Conservation (phyloP, 2,329 filamentous ascomycete species). For the Aureobasidium sp. region DNA sequence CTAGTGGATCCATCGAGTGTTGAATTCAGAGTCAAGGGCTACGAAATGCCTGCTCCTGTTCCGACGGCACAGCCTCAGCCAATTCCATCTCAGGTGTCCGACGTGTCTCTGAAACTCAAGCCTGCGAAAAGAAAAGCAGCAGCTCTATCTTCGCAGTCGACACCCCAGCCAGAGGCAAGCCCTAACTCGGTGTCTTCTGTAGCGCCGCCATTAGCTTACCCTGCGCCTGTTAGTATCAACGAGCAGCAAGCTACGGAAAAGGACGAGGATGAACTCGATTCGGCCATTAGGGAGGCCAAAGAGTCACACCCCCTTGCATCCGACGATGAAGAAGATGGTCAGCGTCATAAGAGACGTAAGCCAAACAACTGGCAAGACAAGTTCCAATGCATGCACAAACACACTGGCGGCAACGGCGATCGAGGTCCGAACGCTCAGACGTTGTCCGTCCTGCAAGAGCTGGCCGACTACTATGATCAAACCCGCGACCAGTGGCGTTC, state of each 20-base stretch:
- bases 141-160: constrained; percentile 31
- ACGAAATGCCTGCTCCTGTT: constrained; percentile 15
- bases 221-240: background rate
- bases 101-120: constrained; percentile 43
- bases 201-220: background rate
- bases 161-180: constrained; percentile 29
- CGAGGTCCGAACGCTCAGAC: constrained; percentile 65
- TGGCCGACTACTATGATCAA: constrained; percentile 68
- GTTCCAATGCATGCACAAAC: constrained; percentile 53
- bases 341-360: constrained; percentile 10
- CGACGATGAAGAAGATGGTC: background rate
- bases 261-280: constrained; percentile 14
- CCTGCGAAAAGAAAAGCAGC: constrained; percentile 33
- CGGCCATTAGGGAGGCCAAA: constrained; percentile 21
- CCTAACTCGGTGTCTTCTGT: background rate
- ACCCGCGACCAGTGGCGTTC: constrained; percentile 70
- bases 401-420: constrained; percentile 31
- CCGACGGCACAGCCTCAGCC: background rate
- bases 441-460: constrained; percentile 66
- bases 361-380: constrained; percentile 27
- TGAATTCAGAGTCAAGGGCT: constrained; percentile 52
- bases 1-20: constrained; percentile 45
- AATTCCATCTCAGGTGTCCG: constrained; percentile 16
- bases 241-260: background rate
- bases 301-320: constrained; percentile 13